phyloP scores from a whole-genome alignment of 2,329 filamentous ascomycete genomes.

The Calonectria honghensis region DNA sequence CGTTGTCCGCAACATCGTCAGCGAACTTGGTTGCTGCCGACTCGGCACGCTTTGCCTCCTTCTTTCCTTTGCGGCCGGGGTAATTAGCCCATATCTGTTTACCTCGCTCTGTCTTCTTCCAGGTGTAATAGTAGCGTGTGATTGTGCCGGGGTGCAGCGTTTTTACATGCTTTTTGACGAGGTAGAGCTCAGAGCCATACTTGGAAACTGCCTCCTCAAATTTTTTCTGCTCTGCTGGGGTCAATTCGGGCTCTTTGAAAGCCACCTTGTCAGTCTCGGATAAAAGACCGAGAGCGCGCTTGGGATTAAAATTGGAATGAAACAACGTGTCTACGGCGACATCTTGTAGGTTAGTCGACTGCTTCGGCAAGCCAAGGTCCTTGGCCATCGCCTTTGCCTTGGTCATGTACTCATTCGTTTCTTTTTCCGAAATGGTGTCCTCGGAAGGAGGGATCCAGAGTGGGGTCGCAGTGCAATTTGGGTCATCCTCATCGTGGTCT shows the following conservation, averaged over 20 bases:
- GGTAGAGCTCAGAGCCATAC: slow-evolving; percentile 91
- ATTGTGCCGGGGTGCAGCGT: slow-evolving; percentile 86
- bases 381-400: slow-evolving; percentile 79
- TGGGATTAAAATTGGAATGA: slow-evolving; percentile 81
- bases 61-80: slow-evolving; percentile 91
- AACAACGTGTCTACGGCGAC: slow-evolving; percentile 86
- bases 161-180: slow-evolving; percentile 89
- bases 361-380: slow-evolving; percentile 81
- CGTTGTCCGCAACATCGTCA: slow-evolving; percentile 93
- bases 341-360: slow-evolving; percentile 91
- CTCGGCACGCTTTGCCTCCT: slow-evolving; percentile 85
- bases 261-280: slow-evolving; percentile 80
- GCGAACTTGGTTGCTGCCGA: slow-evolving; percentile 84
- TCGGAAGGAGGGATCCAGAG: slow-evolving; percentile 85
- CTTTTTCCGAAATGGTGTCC: slow-evolving; percentile 69
- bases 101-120: slow-evolving; percentile 95
- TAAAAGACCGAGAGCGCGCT: slow-evolving; percentile 82
- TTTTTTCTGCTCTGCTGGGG: slow-evolving; percentile 85
- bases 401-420: slow-evolving; percentile 86
- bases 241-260: slow-evolving; percentile 90
- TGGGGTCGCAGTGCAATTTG: slow-evolving; percentile 83
- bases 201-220: slow-evolving; percentile 95
- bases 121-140: slow-evolving; percentile 96
- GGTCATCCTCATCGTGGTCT: slow-evolving; percentile 82
- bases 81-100: slow-evolving; percentile 93